Evolutionary conservation across 371 early-diverging fungal species (phyloP).

Genomic region (Syncephalastrum racemosum): DNA sequence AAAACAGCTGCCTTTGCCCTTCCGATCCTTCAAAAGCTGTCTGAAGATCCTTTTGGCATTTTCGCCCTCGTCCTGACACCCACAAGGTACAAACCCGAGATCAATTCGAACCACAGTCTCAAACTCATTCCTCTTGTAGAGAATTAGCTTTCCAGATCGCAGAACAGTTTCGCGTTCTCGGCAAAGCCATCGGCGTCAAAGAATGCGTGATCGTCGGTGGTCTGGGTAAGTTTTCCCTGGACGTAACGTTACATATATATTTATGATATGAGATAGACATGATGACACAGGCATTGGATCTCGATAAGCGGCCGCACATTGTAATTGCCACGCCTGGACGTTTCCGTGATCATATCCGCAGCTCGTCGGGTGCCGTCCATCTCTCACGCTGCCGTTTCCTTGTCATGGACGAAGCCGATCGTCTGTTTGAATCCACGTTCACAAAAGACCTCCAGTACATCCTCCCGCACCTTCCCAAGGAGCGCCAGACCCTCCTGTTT

Average conservation of each 20-base stretch:
- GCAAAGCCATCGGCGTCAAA: slow-evolving; percentile 85
- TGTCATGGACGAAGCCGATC: slow-evolving; percentile 99
- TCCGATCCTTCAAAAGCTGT: slow-evolving; percentile 93
- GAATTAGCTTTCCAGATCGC: slow-evolving; percentile 98
- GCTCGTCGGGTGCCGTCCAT: slow-evolving; percentile 67
- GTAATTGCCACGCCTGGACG: slow-evolving; percentile 98
- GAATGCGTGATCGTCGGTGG: slow-evolving; percentile 96
- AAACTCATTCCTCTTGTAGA: slow-evolving; percentile 37
- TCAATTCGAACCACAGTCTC: no score
- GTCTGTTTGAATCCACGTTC: slow-evolving; percentile 84
- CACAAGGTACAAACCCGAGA: slow-evolving; percentile 67
- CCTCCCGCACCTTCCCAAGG: slow-evolving; percentile 72
- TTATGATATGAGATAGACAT: slow-evolving; percentile 60
- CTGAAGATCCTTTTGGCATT: slow-evolving; percentile 92
- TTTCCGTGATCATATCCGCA: slow-evolving; percentile 89
- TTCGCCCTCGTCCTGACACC: slow-evolving; percentile 96
- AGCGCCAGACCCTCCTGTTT: slow-evolving; percentile 91
- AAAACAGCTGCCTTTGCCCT: slow-evolving; percentile 99
- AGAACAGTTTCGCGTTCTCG: slow-evolving; percentile 92
- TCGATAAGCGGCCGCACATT: slow-evolving; percentile 90
- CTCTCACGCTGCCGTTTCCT: slow-evolving; percentile 61
- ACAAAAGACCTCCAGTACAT: slow-evolving; percentile 82
- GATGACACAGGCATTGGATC: slow-evolving; percentile 89
- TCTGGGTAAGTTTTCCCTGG: slow-evolving; percentile 49
- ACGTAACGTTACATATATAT: neutral